These are phyloP conservation scores for Suillus lakei DNA, from an alignment of 768 basidiomycete genomes.

Conservation along the genomic window DNA sequence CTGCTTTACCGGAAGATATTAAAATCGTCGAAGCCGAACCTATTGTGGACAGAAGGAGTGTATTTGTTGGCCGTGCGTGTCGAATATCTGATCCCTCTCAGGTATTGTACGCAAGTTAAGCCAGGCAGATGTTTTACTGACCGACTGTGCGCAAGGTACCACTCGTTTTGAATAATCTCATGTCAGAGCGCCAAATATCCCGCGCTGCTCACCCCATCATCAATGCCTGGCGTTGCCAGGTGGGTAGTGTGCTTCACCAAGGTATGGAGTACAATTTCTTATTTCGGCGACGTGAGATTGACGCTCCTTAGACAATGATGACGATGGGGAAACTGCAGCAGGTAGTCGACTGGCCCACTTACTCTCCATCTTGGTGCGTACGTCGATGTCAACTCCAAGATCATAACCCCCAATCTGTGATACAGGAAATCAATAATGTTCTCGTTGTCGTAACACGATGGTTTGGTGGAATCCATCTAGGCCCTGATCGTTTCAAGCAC, in stretches of 20 bases:
- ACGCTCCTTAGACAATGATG: constrained; percentile 77
- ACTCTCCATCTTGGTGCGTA: constrained; percentile 79
- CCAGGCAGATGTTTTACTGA: constrained; percentile 13
- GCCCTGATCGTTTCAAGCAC: constrained; percentile 87
- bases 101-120: constrained; percentile 45
- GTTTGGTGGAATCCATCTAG: constrained; percentile 91
- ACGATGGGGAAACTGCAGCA: constrained; percentile 93
- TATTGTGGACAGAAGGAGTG: constrained; percentile 84
- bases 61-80: constrained; percentile 87
- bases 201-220: constrained; percentile 81
- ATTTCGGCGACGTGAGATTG: neutral
- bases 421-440: constrained; percentile 79
- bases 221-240: constrained; percentile 81
- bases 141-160: constrained; percentile 54
- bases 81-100: constrained; percentile 76
- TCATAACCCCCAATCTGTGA: neutral
- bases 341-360: constrained; percentile 91
- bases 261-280: constrained; percentile 45
- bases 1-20: constrained; percentile 60
- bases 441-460: constrained; percentile 93
- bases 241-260: constrained; percentile 72
- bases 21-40: constrained; percentile 75
- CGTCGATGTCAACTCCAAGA: neutral
- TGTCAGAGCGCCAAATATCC: constrained; percentile 73
- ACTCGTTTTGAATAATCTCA: constrained; percentile 64